Evolutionary conservation across 2,329 filamentous ascomycete genomes (phyloP).

Genomic region (Dothistroma pini): DNA sequence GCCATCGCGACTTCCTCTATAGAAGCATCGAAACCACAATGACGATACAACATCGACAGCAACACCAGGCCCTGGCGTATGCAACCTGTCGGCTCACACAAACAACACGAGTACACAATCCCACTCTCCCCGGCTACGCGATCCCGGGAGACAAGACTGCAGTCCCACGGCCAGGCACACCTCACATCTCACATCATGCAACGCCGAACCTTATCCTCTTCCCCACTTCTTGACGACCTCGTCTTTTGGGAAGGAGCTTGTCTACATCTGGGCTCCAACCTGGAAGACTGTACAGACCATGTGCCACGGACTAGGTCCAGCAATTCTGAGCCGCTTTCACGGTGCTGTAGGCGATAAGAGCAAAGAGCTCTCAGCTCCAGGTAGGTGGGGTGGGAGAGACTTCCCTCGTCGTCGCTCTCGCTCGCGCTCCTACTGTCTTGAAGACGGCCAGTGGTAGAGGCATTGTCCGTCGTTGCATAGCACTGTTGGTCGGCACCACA

Average conservation of each 20-base stretch:
- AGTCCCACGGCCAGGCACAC: neutral
- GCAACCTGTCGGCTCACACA: neutral
- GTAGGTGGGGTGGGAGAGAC: conserved; percentile 15
- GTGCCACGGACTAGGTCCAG: neutral
- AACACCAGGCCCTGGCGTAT: neutral
- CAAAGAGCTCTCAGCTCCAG: conserved; percentile 8
- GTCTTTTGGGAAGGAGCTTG: neutral
- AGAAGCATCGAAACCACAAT: neutral
- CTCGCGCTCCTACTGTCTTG: neutral
- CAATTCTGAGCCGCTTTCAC: neutral
- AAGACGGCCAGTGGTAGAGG: conserved; percentile 3
- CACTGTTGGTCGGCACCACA: neutral
- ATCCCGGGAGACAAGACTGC: neutral
- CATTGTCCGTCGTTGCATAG: neutral
- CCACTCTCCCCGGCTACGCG: neutral
- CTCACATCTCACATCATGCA: neutral
- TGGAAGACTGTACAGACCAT: neutral
- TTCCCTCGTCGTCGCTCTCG: neutral
- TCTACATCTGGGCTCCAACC: conserved; percentile 1
- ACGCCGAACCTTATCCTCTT: neutral
- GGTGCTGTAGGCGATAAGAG: conserved; percentile 20
- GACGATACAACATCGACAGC: neutral
- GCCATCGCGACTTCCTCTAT: neutral
- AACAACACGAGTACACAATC: neutral
- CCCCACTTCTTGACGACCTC: neutral